Base-by-base conservation (phyloP, 2,329 filamentous ascomycete species). In the Elsinoe fawcettii region DNA sequence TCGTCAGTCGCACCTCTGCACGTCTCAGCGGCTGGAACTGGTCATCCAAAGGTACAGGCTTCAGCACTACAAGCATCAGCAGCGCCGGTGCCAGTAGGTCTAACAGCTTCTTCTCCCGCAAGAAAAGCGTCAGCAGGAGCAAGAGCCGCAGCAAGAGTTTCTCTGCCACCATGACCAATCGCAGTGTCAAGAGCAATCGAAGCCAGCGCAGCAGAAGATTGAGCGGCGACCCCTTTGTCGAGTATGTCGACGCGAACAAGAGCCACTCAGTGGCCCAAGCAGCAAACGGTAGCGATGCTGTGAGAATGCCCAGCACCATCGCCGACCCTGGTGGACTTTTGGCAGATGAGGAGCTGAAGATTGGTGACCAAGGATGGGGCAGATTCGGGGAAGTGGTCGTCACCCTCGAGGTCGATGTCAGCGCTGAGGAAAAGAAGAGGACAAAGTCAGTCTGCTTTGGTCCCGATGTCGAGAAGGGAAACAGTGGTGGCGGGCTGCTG, bases 121-220 rank as follows among this genome's bases (percentile, higher is more conserved):
- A 39, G 25, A 53, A 53, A 18, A 39, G 49, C 32, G 32, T 37
- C 49, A 39, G 18, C 49, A 53, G 32, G 49, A 25, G 44, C 23
- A 53, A 53, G 32, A 53, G 49, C n/a, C 49, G 49, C 32, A 53
- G 49, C 49, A 53, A 53, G 20, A 53, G 49, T 18, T 18, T 53
- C 32, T 53, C 49, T 11, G 49, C 16, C 32, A 53, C 49, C 6
- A 37, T 53, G 49, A 53, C 49, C 12, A 53, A 53, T 16, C 30
- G 49, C n/a, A 53, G 49, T 32, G 32, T 39, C 30, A 36, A 37
- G 20, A 53, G 49, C 20, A 27, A 39, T 8, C 25, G 30, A 11
- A 39, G 30, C 20, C 49, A 53, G 20, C 30, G 49, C 1, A 39
- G 44, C 22, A 53, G 34, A n/a, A 53, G 49, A 16, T 16, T 34